Evolutionary conservation across 148 eudicot species (phyloP).

Genomic region (Hydrangea macrophylla): DNA sequence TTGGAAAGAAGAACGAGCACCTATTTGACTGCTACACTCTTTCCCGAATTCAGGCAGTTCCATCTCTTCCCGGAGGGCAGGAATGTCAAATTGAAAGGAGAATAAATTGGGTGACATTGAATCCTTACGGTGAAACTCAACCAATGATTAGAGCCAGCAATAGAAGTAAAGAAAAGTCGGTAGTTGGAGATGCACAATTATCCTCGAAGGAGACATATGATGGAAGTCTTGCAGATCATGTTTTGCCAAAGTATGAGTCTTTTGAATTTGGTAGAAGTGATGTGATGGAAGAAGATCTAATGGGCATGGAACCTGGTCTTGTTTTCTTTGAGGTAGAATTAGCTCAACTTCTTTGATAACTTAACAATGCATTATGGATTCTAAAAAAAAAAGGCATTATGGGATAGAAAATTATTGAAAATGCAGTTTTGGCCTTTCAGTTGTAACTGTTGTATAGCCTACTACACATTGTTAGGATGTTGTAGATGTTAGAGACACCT

Average conservation of each 20-base stretch:
- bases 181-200: conserved; percentile 23
- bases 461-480: no score
- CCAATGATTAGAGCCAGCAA: conserved; percentile 24
- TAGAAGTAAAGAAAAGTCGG: conserved; percentile 26
- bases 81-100: conserved; percentile 53
- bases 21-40: conserved; percentile 88
- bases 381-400: no score
- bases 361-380: no score
- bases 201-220: conserved; percentile 19
- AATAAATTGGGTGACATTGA: conserved; percentile 83
- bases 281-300: conserved; percentile 93
- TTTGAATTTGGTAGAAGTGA: conserved; percentile 77
- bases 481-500: no score
- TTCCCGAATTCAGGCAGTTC: conserved; percentile 51
- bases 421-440: no score
- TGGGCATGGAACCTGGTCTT: conserved; percentile 93
- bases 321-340: conserved; percentile 87
- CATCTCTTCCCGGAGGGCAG: conserved; percentile 38
- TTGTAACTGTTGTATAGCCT: no score
- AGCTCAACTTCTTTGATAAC: neutral
- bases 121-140: conserved; percentile 74
- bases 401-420: no score
- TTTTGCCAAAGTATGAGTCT: conserved; percentile 77
- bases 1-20: conserved; percentile 64
- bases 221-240: conserved; percentile 26